Evolutionary conservation across 768 basidiomycete species (phyloP).

Genomic region (Calocera viscosa): DNA sequence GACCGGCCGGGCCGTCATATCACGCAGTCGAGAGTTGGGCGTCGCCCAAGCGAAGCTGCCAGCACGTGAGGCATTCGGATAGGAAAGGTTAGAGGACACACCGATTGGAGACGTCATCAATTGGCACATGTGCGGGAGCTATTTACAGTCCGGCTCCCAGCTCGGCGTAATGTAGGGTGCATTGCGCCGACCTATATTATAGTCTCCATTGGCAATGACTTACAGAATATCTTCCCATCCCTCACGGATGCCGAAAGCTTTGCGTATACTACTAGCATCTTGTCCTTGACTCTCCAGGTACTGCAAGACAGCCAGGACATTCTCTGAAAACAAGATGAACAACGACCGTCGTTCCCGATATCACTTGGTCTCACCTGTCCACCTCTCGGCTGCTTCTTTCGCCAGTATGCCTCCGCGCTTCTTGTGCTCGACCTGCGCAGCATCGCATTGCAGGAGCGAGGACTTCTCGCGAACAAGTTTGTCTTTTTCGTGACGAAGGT

Average conservation of each 20-base stretch:
- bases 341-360: background rate
- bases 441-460: slow-evolving; percentile 75
- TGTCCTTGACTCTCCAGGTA: slow-evolving; percentile 9
- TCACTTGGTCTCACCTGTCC: slow-evolving; percentile 58
- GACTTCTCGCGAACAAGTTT: slow-evolving; percentile 54
- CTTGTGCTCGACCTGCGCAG: slow-evolving; percentile 64
- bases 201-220: background rate
- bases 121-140: background rate
- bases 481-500: slow-evolving; percentile 38
- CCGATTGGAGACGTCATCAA: background rate
- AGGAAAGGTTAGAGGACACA: background rate
- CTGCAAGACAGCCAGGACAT: slow-evolving; percentile 11
- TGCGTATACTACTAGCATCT: slow-evolving; percentile 2
- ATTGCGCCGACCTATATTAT: background rate
- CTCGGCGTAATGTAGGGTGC: background rate
- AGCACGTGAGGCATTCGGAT: background rate
- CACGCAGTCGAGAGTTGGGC: background rate
- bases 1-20: background rate
- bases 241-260: slow-evolving; percentile 11
- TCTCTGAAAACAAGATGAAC: slow-evolving; percentile 13
- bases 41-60: background rate
- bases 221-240: slow-evolving; percentile 12
- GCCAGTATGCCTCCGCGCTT: slow-evolving; percentile 59
- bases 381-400: slow-evolving; percentile 70
- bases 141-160: background rate